Evolutionary conservation across 2,329 filamentous ascomycete species (phyloP), one percentile per base, ranked within the genome.

Genomic region (Chrysoporthe austroafricana): DNA sequence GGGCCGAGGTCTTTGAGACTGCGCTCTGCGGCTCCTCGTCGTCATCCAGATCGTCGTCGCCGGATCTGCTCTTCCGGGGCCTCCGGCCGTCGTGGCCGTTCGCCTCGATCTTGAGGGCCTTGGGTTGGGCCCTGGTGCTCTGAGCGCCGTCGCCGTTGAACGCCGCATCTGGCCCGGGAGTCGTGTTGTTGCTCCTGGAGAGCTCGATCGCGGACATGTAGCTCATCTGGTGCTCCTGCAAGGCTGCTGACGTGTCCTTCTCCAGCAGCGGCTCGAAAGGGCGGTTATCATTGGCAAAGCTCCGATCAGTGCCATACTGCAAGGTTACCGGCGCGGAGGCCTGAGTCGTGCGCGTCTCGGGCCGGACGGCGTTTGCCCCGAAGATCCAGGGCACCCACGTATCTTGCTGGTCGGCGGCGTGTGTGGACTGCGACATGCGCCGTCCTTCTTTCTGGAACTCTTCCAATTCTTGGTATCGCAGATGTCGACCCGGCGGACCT

Each of bases 231-330:
- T 84, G 81, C 69, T 84, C 82, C 48, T 86, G 83, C 43, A 89
- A 77, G 14, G 84, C 83, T 68, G 90, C 87, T 43, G 82, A 81
- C 2, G 86, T 86, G 48, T 90, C 88, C 71, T 86, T 84, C 68
- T 83, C 79, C 7, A 84, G 81, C 11, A 82, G 81, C 0, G 88
- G 85, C 7, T 86, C 79, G 72, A 89, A 93, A n/a, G 83, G 84
- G 72, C 87, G 85, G 44, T 62, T 64, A 6, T 82, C 76, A 32
- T 79, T 77, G 69, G 80, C 83, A 74, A 93, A 93, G 67, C 82
- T 86, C n/a, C 83, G 76, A 76, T 93, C 90, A 0, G 90, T 90
- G 11, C 90, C 90, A 86, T 88, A 92, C 70, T 86, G 85, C 57
- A 91, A 81, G 63, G 85, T 82, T 73, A 82, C 67, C 18, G 71